These are phyloP conservation scores for Pholiota conissans DNA, from an alignment of 768 basidiomycete species.

Conservation along the genomic window DNA sequence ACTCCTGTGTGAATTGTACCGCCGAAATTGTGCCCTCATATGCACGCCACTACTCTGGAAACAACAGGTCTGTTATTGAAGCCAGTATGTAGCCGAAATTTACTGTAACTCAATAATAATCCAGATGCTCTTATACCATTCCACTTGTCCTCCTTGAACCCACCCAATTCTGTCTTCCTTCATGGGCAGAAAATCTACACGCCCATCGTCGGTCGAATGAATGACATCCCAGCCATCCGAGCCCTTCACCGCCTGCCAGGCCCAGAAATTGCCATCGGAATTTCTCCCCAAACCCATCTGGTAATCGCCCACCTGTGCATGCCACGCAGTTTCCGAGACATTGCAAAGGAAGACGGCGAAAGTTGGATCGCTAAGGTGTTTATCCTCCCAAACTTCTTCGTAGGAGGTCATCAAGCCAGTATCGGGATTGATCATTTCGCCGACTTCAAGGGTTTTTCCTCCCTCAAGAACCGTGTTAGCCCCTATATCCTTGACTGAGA, in stretches of 20 bases:
- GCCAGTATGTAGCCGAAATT: too few relatives aligned
- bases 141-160: background rate
- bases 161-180: background rate
- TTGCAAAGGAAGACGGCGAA: background rate
- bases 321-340: background rate
- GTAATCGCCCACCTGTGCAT: background rate
- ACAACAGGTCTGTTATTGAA: too few relatives aligned
- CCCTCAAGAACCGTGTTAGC: background rate
- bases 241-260: background rate
- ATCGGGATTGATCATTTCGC: slow-evolving; percentile 14
- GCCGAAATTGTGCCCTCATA: too few relatives aligned
- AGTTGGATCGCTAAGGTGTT: background rate
- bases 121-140: background rate
- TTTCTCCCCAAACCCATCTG: background rate
- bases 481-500: slow-evolving; percentile 7
- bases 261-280: slow-evolving; percentile 4
- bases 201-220: background rate
- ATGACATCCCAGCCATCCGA: background rate
- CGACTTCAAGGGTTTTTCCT: slow-evolving; percentile 8
- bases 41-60: too few relatives aligned
- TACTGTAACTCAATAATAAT: background rate
- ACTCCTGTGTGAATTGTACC: too few relatives aligned
- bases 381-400: slow-evolving; percentile 13
- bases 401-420: slow-evolving; percentile 8
- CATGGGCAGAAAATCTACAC: background rate